phyloP scores from a whole-genome alignment of 441 rosid species.

The Omphalea diandra region DNA sequence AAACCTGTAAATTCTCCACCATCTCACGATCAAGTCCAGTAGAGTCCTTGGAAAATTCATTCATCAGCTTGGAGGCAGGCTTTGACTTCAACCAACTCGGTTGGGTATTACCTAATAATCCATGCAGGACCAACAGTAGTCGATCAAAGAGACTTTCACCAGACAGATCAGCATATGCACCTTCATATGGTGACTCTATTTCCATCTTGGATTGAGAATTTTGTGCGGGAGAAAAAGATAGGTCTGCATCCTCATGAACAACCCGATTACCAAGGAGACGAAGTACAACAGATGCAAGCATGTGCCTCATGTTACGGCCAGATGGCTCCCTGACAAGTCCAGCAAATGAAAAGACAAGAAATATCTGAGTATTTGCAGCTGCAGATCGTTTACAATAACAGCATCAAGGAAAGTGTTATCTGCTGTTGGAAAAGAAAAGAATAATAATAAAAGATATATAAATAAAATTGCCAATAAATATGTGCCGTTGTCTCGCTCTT shows the following conservation, averaged over 20 bases:
- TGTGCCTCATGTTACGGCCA: slow-evolving; percentile 69
- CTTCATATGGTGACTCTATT: slow-evolving; percentile 46
- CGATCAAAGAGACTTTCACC: slow-evolving; percentile 82
- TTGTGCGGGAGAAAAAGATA: slow-evolving; percentile 46
- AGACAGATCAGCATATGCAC: slow-evolving; percentile 48
- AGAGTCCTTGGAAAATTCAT: slow-evolving; percentile 55
- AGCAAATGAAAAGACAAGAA: slow-evolving; percentile 14
- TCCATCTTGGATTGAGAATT: slow-evolving; percentile 57
- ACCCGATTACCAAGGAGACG: slow-evolving; percentile 89
- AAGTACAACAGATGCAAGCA: slow-evolving; percentile 88
- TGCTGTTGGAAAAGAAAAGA: not conserved
- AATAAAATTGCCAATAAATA: not conserved
- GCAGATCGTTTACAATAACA: not conserved
- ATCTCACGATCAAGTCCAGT: slow-evolving; percentile 72
- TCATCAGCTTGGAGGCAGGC: slow-evolving; percentile 35
- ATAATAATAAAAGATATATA: not conserved
- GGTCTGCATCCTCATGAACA: slow-evolving; percentile 81
- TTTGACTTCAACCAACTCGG: slow-evolving; percentile 88
- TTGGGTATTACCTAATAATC: slow-evolving; percentile 66
- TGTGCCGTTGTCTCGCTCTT: no score
- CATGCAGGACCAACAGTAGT: slow-evolving; percentile 81
- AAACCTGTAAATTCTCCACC: slow-evolving; percentile 91
- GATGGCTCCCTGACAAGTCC: slow-evolving; percentile 72
- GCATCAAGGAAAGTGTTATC: not conserved
- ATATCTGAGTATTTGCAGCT: not conserved